Percentiles rank a stretch among this genome's conserved stretches.
Evolutionary conservation across 2,329 filamentous ascomycete species (phyloP).

Genomic region (Hypoxylon sp.): DNA sequence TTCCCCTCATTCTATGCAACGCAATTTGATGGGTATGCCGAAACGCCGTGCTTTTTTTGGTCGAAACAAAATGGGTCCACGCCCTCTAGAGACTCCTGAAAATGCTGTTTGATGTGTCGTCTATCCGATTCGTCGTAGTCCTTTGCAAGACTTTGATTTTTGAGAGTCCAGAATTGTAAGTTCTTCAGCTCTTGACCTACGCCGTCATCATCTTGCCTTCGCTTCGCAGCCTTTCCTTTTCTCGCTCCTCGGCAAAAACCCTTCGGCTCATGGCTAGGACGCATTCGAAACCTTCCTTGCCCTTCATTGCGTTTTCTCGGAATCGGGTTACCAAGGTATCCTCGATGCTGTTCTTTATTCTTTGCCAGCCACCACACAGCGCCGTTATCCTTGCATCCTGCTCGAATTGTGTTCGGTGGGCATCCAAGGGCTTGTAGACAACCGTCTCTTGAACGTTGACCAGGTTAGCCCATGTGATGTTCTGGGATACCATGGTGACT

Average conservation of each 20-base stretch:
- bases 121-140: slow-evolving; percentile 36
- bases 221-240: slow-evolving; percentile 64
- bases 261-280: slow-evolving; percentile 93
- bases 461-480: slow-evolving; percentile 92
- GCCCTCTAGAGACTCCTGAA: slow-evolving; percentile 48
- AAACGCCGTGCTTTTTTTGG: slow-evolving; percentile 55
- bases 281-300: slow-evolving; percentile 93
- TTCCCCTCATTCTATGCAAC: slow-evolving; percentile 42
- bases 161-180: neutral
- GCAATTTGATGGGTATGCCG: slow-evolving; percentile 51
- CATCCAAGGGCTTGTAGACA: slow-evolving; percentile 77
- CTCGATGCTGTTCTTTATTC: slow-evolving; percentile 96
- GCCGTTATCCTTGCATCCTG: slow-evolving; percentile 96
- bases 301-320: slow-evolving; percentile 90
- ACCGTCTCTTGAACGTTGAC: slow-evolving; percentile 95
- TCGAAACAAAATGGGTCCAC: slow-evolving; percentile 30
- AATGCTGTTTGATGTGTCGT: slow-evolving; percentile 39
- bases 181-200: slow-evolving; percentile 19
- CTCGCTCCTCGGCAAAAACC: slow-evolving; percentile 91
- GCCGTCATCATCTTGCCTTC: slow-evolving; percentile 54
- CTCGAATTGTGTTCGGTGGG: slow-evolving; percentile 80
- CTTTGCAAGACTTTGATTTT: slow-evolving; percentile 15
- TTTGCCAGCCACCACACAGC: slow-evolving; percentile 95
- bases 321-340: slow-evolving; percentile 91
- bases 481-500: slow-evolving; percentile 96